phyloP scores from a whole-genome alignment of 2,329 filamentous ascomycete species.

The Tolypocladium ophioglossoides region DNA sequence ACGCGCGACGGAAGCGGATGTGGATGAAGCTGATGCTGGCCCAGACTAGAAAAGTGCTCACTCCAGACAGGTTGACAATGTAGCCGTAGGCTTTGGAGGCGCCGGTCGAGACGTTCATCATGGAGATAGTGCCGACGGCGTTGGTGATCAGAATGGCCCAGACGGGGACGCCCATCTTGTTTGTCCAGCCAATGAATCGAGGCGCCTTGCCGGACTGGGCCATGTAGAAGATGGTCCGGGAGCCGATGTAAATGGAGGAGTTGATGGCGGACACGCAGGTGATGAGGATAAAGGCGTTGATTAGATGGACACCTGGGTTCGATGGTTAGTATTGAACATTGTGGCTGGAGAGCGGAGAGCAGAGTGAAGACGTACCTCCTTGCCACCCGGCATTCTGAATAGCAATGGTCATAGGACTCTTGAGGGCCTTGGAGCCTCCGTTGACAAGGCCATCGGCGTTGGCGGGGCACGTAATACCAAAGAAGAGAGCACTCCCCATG shows the following conservation, averaged over 20 bases:
- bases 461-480: conserved; percentile 62
- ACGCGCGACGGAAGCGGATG: conserved; percentile 58
- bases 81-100: conserved; percentile 55
- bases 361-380: conserved; percentile 31
- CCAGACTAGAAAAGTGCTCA: conserved; percentile 65
- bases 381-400: conserved; percentile 66
- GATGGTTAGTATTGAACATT: not conserved
- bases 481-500: conserved; percentile 64
- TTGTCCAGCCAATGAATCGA: conserved; percentile 55
- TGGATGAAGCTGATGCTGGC: conserved; percentile 60
- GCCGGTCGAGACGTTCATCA: conserved; percentile 63
- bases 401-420: conserved; percentile 64
- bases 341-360: not conserved
- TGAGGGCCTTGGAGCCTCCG: conserved; percentile 50
- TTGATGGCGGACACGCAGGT: conserved; percentile 65
- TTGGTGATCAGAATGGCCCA: conserved; percentile 59
- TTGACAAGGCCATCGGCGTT: conserved; percentile 54
- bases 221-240: conserved; percentile 66
- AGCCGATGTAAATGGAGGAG: conserved; percentile 67
- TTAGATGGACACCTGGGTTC: conserved; percentile 48
- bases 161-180: conserved; percentile 50
- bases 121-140: conserved; percentile 57
- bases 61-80: conserved; percentile 60
- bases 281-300: conserved; percentile 68
- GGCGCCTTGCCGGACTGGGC: conserved; percentile 64